phyloP scores from a whole-genome alignment of 257 asterid genomes.

The Pogostemon cablin region DNA sequence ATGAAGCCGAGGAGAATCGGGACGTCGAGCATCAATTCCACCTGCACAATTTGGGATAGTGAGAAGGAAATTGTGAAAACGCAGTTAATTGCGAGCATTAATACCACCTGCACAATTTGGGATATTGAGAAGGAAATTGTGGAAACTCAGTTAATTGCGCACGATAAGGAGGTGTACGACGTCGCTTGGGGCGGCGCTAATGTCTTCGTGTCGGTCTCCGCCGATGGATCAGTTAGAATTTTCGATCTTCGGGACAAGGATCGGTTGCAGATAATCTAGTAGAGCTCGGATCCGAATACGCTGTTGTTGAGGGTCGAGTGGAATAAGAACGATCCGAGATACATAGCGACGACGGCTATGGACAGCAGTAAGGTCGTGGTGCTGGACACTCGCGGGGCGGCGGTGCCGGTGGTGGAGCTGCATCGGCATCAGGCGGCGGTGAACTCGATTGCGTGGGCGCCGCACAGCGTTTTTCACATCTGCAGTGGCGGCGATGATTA shows the following conservation, averaged over 20 bases:
- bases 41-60: constrained; percentile 85
- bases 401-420: constrained; percentile 70
- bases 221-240: constrained; percentile 84
- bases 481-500: constrained; percentile 91
- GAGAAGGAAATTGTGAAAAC: constrained; percentile 82
- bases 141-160: constrained; percentile 85
- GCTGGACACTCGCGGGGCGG: constrained; percentile 68
- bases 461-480: constrained; percentile 75
- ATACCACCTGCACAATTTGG: constrained; percentile 85
- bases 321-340: constrained; percentile 82
- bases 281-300: constrained; percentile 75
- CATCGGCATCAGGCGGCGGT: constrained; percentile 83
- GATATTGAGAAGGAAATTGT: constrained; percentile 78
- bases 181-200: constrained; percentile 93
- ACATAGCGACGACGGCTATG: constrained; percentile 82
- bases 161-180: constrained; percentile 90
- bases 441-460: constrained; percentile 92
- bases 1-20: constrained; percentile 79
- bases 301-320: constrained; percentile 79
- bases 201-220: constrained; percentile 88
- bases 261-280: constrained; percentile 76
- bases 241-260: constrained; percentile 86
- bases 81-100: constrained; percentile 71
- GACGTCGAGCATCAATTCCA: constrained; percentile 55
- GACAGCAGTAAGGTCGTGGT: constrained; percentile 81